Base-by-base conservation (phyloP, 768 basidiomycete genomes). In the Punctularia strigosozonata region DNA sequence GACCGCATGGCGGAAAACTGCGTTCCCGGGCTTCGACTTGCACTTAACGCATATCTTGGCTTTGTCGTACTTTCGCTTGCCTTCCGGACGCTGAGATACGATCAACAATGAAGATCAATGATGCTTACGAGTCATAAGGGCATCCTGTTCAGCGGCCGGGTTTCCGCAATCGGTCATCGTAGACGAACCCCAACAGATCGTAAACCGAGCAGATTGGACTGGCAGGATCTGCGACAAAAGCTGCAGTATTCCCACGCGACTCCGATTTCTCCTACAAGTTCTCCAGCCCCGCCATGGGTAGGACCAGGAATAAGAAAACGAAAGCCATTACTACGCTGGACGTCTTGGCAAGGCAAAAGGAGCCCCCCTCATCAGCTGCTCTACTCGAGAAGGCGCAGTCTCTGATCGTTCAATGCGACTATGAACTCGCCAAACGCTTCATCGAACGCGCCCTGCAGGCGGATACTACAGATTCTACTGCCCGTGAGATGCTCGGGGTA, bases 351-450 rank as follows among this genome's bases (percentile, higher is more conserved):
- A n/a, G n/a, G n/a, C n/a, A n/a, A n/a, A 34, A 34, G 19, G 8
- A 8, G 8, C 10, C 33, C 8, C 33, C 33, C 18, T 58, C 77
- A 21, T 56, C 73, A 39, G 39, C 65, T 7, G 62, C 78, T 8
- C 62, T 89, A 5, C 60, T 86, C 24, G 75, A 77, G 53, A 90
- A 89, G 55, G 78, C 85, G 0, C 85, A 86, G 52, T 64, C 70
- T n/a, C 65, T 92, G 39, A 72, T 92, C 47, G 68, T 78, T 18
- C 83, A 89, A 61, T 88, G 82, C 52, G 79, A 91, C 57, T 90
- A 85, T 54, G 73, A 81, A 36, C 74, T 92, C 35, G 87, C 89
- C 2, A 60, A 69, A 37, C 75, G 70, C 37, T 91, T 92, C 54
- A 63, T 77, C 26, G 62, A 66, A 32, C 73, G 89, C 31, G 69